phyloP scores from a whole-genome alignment of 2,329 filamentous ascomycete genomes.

The Colletotrichum sansevieriae region DNA sequence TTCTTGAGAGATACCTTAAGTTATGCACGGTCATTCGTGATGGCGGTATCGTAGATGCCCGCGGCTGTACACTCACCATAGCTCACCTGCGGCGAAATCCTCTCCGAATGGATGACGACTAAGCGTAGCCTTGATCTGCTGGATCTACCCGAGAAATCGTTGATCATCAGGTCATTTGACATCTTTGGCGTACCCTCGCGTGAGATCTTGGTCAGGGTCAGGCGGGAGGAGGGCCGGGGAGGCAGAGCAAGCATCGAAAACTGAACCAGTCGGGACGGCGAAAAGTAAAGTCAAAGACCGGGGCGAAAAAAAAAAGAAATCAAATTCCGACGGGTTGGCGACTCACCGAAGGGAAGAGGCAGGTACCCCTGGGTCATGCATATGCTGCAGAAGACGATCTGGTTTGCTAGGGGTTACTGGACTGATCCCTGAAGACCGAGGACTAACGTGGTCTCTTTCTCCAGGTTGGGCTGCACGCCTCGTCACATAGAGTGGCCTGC shows the following conservation, averaged over 20 bases:
- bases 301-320: no score
- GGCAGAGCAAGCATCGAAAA: no score
- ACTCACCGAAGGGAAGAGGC: neutral
- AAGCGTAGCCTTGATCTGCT: neutral
- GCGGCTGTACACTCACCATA: neutral
- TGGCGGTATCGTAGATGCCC: conserved; percentile 8
- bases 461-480: neutral
- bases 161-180: conserved; percentile 2
- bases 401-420: neutral
- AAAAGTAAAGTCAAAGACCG: no score
- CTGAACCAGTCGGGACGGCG: no score
- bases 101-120: no score
- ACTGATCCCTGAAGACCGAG: neutral
- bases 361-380: neutral
- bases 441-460: neutral
- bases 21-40: neutral
- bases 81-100: no score
- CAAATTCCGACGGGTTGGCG: no score
- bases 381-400: conserved; percentile 5
- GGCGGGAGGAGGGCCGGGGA: no score
- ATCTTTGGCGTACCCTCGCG: no score
- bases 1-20: neutral
- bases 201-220: no score
- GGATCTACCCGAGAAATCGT: neutral
- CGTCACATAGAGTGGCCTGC: conserved; percentile 1